Base-by-base conservation (phyloP, 441 rosid species). In the Oxalis stricta region DNA sequence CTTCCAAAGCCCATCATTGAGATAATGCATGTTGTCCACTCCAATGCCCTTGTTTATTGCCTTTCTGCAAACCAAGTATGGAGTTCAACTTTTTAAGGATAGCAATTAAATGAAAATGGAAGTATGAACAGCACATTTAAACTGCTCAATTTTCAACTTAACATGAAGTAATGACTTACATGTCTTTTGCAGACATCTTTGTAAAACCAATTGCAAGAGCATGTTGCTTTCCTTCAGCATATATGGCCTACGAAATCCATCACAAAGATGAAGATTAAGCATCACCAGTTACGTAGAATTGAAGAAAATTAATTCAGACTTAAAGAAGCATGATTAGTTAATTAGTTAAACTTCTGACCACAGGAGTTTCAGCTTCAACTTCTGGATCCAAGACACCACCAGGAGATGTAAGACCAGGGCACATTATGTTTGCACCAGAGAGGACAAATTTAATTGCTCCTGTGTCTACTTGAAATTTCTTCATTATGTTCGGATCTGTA, bases 1-100 rank as follows among this genome's bases (percentile, higher is more conserved):
- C 96, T 91, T 86, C 99, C 96, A 91, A 32, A 91, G 93, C 41
- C 96, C 96, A 53, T 86, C 99, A 29, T 86, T 91, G 53, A 86
- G 93, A 65, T 86, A 91, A 68, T 91, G 99, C 96, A 91, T 79
- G 66, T 69, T 86, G 67, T 91, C 99, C 56, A 91, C 88, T 30
- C 96, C 99, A 29, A 91, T 91, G 35, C 99, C 99, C 62, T 91
- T 91, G 77, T 91, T 91, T 51, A 83, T 70, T 50, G 79, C 30
- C 61, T 59, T 80, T 63, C 99, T 91, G 76, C 50, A 56, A 48
- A 61, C 31, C 19, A 60, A 16, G 31, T 33, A 38, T 44, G 31
- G 9, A 12, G 32, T 28, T 21, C 28, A 50, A 34, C 18, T 48
- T 26, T 22, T 17, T 6, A n/a, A 15, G 10, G 21, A 3, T 7